Conservation (phyloP, 2,329 filamentous ascomycete species). For the Fusarium staphyleae region DNA sequence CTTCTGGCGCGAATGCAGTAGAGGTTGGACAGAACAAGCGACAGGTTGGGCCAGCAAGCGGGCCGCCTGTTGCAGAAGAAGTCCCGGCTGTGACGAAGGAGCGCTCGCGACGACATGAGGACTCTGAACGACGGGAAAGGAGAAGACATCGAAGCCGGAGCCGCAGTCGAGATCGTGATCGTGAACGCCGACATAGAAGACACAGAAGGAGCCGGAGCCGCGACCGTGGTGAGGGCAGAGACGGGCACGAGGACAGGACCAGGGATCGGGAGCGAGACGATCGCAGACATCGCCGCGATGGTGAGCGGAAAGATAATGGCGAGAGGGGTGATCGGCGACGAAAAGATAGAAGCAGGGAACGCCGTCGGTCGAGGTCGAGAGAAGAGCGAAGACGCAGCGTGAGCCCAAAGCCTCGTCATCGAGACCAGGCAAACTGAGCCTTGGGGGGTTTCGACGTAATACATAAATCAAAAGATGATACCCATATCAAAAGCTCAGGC, state of each 20-base stretch:
- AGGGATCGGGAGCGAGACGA: constrained; percentile 16
- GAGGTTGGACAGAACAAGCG: constrained; percentile 59
- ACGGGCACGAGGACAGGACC: constrained; percentile 22
- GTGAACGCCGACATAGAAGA: constrained; percentile 43
- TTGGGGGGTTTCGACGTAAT: not conserved
- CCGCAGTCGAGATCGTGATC: constrained; percentile 42
- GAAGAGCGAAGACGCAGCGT: constrained; percentile 27
- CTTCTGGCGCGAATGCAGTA: constrained; percentile 71
- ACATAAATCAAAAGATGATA: constrained; percentile 14
- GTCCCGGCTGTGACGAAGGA: constrained; percentile 41
- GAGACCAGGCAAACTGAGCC: constrained; percentile 9
- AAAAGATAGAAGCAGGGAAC: constrained; percentile 34
- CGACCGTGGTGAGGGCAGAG: constrained; percentile 37
- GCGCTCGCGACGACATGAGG: constrained; percentile 43
- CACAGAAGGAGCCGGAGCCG: constrained; percentile 46
- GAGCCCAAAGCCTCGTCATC: constrained; percentile 21
- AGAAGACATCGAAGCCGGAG: constrained; percentile 50
- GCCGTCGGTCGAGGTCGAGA: constrained; percentile 32
- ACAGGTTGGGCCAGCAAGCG: constrained; percentile 42
- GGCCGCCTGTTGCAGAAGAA: constrained; percentile 37
- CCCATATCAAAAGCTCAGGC: not conserved
- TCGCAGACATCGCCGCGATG: constrained; percentile 24
- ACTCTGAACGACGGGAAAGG: constrained; percentile 44
- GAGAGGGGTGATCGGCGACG: constrained; percentile 27
- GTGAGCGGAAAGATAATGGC: constrained; percentile 9